A percentile compares a stretch with the other conserved stretches of the same genome.
Conservation (phyloP, 129 eudicot genomes). For the carrot (Daucus carota) region DH1_v3.0 NC_030387.2:6390001-6390500, state of each 20-base stretch:
- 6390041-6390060: no score
- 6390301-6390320: conserved; percentile 84
- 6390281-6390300: conserved; percentile 89
- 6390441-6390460: conserved; percentile 62
- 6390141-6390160: no score
- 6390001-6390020: conserved; percentile 97
- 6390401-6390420: conserved; percentile 5
- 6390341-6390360: conserved; percentile 45
- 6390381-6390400: background rate
- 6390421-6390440: conserved; percentile 14
- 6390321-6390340: conserved; percentile 72
- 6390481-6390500: conserved; percentile 88
- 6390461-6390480: conserved; percentile 66
- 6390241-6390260: conserved; percentile 65
- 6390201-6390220: no score
- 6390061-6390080: background rate
- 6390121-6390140: no score
- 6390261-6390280: conserved; percentile 78
- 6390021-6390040: conserved; percentile 25
- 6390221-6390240: no score
- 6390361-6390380: background rate
- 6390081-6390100: no score
- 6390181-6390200: no score
- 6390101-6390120: no score
- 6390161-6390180: no score